These are phyloP conservation scores for Gremmenia infestans DNA, from an alignment of 2,329 filamentous ascomycete species.

Conservation along the genomic window DNA sequence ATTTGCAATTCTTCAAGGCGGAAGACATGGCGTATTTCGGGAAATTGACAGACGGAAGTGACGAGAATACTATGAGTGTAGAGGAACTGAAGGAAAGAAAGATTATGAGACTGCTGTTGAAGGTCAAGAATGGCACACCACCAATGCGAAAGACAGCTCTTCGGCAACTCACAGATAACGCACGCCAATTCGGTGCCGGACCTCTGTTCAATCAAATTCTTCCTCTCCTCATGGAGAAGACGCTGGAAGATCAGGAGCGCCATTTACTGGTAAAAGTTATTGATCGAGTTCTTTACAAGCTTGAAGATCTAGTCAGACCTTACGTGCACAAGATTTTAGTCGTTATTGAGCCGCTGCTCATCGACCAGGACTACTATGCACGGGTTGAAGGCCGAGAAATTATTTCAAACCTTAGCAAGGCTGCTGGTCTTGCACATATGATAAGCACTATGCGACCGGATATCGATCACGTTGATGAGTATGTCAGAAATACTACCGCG, in stretches of 20 bases:
- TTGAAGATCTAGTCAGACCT: conserved; percentile 91
- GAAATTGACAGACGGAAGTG: conserved; percentile 89
- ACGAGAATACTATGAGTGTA: conserved; percentile 86
- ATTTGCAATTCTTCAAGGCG: conserved; percentile 95
- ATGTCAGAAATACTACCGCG: conserved; percentile 95
- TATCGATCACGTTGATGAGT: conserved; percentile 97
- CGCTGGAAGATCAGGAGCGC: conserved; percentile 93
- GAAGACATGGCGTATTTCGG: conserved; percentile 99
- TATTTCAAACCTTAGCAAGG: conserved; percentile 95
- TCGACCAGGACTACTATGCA: conserved; percentile 99
- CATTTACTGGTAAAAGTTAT: conserved; percentile 99
- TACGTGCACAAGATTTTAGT: conserved; percentile 98
- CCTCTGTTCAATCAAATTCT: conserved; percentile 96
- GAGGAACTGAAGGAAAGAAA: conserved; percentile 97
- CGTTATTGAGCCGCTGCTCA: conserved; percentile 97
- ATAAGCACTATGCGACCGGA: conserved; percentile 99
- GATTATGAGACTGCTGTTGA: conserved; percentile 93
- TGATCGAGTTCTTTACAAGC: conserved; percentile 95
- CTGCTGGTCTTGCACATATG: conserved; percentile 95
- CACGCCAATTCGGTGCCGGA: conserved; percentile 89
- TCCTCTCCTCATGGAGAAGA: conserved; percentile 96
- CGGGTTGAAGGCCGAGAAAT: conserved; percentile 97
- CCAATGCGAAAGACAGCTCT: conserved; percentile 98
- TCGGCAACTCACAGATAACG: conserved; percentile 95
- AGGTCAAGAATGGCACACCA: conserved; percentile 98